Percentiles rank a stretch among this genome's conserved stretches.
Conservation (phyloP, 2,329 filamentous ascomycete genomes). For the Diaporthe amygdali region DNA sequence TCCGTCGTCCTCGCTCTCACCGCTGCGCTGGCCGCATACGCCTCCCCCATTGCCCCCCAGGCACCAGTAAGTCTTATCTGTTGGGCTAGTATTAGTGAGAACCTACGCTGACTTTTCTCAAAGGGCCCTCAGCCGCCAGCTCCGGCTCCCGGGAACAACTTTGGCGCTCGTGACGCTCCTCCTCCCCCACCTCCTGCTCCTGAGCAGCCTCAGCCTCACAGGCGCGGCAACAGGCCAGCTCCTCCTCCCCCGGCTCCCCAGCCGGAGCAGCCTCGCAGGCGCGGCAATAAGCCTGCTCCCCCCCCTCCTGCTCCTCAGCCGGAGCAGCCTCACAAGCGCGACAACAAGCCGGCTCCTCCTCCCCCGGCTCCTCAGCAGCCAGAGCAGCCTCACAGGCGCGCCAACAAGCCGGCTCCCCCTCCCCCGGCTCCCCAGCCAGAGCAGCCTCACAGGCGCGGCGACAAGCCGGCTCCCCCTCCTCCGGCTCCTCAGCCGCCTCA, state of each 20-base stretch:
- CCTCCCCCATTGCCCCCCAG: not conserved
- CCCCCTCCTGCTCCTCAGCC: not conserved
- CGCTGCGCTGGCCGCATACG: not conserved
- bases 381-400: not conserved
- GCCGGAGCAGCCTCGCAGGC: not conserved
- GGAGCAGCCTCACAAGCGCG: not conserved
- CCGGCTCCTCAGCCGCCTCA: not conserved
- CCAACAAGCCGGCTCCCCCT: not conserved
- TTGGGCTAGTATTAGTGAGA: not conserved
- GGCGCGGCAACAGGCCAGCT: not conserved
- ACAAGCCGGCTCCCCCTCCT: not conserved
- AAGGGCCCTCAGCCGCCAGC: not conserved
- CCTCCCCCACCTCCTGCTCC: not conserved
- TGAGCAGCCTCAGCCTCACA: not conserved
- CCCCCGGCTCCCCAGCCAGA: not conserved
- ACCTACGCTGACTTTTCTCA: not conserved
- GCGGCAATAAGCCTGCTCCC: not conserved
- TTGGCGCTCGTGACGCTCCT: not conserved
- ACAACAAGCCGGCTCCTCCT: not conserved
- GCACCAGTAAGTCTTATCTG: not conserved
- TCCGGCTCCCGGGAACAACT: not conserved
- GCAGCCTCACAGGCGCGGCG: not conserved
- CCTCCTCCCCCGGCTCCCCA: not conserved
- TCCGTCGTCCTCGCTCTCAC: conserved; percentile 2
- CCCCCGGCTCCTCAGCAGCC: not conserved